phyloP scores from a whole-genome alignment of 2,329 filamentous ascomycete genomes.

The Colletotrichum somersetense region DNA sequence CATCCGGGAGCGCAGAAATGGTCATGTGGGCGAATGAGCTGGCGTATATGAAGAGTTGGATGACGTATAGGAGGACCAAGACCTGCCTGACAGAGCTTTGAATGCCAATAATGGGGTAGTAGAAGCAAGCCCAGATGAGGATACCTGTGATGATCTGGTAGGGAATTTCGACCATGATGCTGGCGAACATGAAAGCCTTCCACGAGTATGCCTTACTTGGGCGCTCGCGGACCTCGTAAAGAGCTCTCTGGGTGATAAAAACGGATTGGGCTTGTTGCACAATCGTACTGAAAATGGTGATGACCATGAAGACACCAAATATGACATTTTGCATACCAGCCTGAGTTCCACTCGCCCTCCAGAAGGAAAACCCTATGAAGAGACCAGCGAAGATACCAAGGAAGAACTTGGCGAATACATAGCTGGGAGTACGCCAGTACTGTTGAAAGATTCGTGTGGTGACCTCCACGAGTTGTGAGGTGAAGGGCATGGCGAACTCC shows the following conservation, averaged over 20 bases:
- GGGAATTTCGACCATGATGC: conserved; percentile 79
- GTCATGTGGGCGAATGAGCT: conserved; percentile 80
- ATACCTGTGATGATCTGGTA: conserved; percentile 76
- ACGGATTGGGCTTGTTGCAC: conserved; percentile 82
- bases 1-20: conserved; percentile 77
- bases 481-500: conserved; percentile 85
- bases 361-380: conserved; percentile 84
- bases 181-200: conserved; percentile 78
- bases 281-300: conserved; percentile 79
- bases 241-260: conserved; percentile 78
- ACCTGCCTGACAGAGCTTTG: conserved; percentile 68
- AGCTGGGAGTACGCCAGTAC: conserved; percentile 84
- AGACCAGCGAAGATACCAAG: conserved; percentile 72
- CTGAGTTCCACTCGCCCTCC: conserved; percentile 63
- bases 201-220: conserved; percentile 82
- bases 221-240: conserved; percentile 84
- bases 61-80: conserved; percentile 73
- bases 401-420: conserved; percentile 79
- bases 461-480: conserved; percentile 73
- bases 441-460: conserved; percentile 80
- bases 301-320: conserved; percentile 81
- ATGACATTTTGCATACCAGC: conserved; percentile 82
- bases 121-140: conserved; percentile 74
- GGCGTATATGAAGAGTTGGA: conserved; percentile 78
- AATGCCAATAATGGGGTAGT: conserved; percentile 71